Percentiles rank a stretch among this genome's conserved stretches.
Conservation (phyloP, 2,329 filamentous ascomycete genomes). For the Chalaropsis thielavioides region DNA sequence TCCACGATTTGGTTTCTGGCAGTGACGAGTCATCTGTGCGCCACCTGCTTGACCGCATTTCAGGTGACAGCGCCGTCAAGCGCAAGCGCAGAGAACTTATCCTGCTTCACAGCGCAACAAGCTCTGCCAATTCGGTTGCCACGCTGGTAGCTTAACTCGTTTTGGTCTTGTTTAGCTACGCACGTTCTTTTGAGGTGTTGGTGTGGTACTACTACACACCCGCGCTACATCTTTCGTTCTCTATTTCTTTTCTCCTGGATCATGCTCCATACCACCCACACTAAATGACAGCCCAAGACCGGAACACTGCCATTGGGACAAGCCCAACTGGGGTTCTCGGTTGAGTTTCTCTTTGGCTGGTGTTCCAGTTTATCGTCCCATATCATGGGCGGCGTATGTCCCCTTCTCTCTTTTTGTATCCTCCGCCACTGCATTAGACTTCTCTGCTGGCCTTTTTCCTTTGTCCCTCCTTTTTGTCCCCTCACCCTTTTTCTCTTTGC, state of each 20-base stretch:
- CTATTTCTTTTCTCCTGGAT: not conserved
- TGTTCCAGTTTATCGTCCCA: too few species aligned
- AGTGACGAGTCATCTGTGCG: slow-evolving; percentile 58
- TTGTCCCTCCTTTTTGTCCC: not conserved
- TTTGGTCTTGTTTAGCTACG: not conserved
- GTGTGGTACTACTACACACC: not conserved
- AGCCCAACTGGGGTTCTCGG: too few species aligned
- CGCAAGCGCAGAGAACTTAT: not conserved
- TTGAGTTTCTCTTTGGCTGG: too few species aligned
- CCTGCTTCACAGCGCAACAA: slow-evolving; percentile 10
- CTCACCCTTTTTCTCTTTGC: not conserved
- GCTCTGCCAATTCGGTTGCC: slow-evolving; percentile 12
- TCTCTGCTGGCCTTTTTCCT: not conserved
- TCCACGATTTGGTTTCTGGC: slow-evolving; percentile 56
- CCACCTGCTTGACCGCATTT: slow-evolving; percentile 27
- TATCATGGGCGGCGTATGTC: too few species aligned
- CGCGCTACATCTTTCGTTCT: not conserved
- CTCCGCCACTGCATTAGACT: not conserved
- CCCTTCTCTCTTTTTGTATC: not conserved
- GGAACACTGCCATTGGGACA: too few species aligned
- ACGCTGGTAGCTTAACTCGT: slow-evolving; percentile 13
- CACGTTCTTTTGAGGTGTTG: not conserved
- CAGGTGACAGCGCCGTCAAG: slow-evolving; percentile 11
- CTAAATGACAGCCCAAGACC: too few species aligned
- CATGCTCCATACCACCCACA: too few species aligned